A percentile compares a stretch with the other conserved stretches of the same genome.
These are phyloP conservation scores for Aspergillus funiculosus DNA, from an alignment of 495 filamentous ascomycete genomes.

Conservation along the genomic window DNA sequence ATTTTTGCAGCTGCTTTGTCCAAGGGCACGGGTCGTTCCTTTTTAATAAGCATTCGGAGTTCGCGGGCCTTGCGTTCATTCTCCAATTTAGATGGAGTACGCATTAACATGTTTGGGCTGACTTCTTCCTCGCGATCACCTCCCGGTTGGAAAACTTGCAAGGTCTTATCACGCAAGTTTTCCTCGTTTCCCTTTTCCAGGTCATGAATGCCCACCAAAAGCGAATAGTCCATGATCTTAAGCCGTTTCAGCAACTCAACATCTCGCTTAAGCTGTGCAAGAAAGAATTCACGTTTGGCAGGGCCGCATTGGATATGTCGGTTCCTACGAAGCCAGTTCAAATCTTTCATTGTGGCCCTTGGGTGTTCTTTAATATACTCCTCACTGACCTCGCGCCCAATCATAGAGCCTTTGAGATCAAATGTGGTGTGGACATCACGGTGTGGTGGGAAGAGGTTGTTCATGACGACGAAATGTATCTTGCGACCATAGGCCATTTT, in stretches of 20 bases:
- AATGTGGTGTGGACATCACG: constrained; percentile 96
- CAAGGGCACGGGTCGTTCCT: constrained; percentile 85
- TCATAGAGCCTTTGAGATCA: constrained; percentile 94
- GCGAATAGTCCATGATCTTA: constrained; percentile 98
- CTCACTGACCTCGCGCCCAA: constrained; percentile 86
- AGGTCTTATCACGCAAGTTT: constrained; percentile 87
- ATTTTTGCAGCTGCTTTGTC: constrained; percentile 76
- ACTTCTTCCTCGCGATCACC: constrained; percentile 55
- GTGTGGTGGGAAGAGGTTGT: constrained; percentile 97
- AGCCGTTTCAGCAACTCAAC: constrained; percentile 77
- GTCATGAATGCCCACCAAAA: constrained; percentile 93
- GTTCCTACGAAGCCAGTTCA: constrained; percentile 91
- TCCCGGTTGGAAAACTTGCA: constrained; percentile 93
- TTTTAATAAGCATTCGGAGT: constrained; percentile 83
- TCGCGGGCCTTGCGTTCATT: constrained; percentile 88
- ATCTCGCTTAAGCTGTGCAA: constrained; percentile 82
- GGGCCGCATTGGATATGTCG: constrained; percentile 82
- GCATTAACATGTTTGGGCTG: constrained; percentile 61
- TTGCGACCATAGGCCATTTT: constrained; percentile 98
- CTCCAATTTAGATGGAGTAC: constrained; percentile 93
- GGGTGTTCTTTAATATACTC: constrained; percentile 84
- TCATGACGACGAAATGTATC: constrained; percentile 99
- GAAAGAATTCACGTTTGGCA: constrained; percentile 75
- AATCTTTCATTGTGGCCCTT: constrained; percentile 87
- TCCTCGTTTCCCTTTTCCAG: constrained; percentile 85